Evolutionary conservation across 148 eudicot species (phyloP).

Genomic region (Vaccinium darrowii): DNA sequence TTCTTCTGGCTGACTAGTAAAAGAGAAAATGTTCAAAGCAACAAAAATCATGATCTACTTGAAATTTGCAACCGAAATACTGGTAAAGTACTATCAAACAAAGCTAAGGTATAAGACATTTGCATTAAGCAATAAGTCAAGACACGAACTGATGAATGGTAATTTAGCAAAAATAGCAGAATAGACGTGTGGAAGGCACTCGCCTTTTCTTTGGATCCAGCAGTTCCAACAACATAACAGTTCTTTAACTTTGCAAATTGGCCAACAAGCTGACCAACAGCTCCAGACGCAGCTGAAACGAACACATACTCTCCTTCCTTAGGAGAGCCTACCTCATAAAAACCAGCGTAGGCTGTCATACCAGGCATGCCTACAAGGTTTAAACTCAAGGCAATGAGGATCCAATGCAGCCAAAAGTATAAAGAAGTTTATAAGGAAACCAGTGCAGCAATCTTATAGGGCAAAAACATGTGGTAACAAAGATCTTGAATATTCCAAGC

Average conservation of each 20-base stretch:
- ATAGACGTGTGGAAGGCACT: neutral
- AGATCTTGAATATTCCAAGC: neutral
- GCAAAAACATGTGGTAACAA: neutral
- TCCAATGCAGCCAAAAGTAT: neutral
- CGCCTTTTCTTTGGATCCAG: slow-evolving; percentile 9
- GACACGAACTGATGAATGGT: neutral
- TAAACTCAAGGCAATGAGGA: neutral
- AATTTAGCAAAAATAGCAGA: neutral
- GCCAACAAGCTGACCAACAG: slow-evolving; percentile 9
- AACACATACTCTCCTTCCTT: neutral
- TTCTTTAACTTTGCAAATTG: neutral
- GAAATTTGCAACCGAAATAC: neutral
- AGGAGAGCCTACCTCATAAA: slow-evolving; percentile 6
- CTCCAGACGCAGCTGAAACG: slow-evolving; percentile 3
- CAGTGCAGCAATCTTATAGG: neutral
- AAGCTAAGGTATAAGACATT: neutral
- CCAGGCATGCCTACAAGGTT: slow-evolving; percentile 5
- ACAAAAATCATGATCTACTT: neutral
- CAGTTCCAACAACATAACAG: slow-evolving; percentile 4
- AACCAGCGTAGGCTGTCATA: slow-evolving; percentile 2
- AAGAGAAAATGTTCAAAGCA: neutral
- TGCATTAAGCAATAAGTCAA: neutral
- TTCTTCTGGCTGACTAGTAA: neutral
- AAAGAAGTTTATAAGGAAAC: neutral
- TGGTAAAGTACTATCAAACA: neutral